Evolutionary conservation across 2,329 filamentous ascomycete genomes (phyloP).

Genomic region (Grosmannia huntii): DNA sequence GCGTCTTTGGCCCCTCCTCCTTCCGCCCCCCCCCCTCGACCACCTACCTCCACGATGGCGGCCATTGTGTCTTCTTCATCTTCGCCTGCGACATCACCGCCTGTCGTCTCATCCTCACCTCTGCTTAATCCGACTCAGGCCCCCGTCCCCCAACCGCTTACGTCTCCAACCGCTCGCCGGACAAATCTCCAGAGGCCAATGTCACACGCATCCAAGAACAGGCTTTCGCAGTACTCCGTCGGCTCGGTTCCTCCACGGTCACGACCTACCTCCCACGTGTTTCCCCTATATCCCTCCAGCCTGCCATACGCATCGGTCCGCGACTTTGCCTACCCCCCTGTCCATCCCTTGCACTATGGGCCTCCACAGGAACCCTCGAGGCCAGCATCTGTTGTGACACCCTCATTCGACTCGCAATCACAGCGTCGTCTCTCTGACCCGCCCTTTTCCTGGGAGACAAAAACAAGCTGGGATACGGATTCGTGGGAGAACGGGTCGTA

Average conservation of each 20-base stretch:
- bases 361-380: slow-evolving; percentile 63
- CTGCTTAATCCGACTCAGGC: slow-evolving; percentile 35
- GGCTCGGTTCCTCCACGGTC: slow-evolving; percentile 57
- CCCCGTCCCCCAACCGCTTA: slow-evolving; percentile 42
- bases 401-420: slow-evolving; percentile 53
- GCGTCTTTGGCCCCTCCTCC: slow-evolving; percentile 8
- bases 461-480: slow-evolving; percentile 40
- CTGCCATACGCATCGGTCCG: slow-evolving; percentile 81
- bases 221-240: slow-evolving; percentile 73
- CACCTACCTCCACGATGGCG: slow-evolving; percentile 24
- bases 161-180: slow-evolving; percentile 42
- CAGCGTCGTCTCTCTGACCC: slow-evolving; percentile 70
- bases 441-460: slow-evolving; percentile 61
- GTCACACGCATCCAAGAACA: slow-evolving; percentile 68
- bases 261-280: slow-evolving; percentile 67
- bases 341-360: slow-evolving; percentile 85
- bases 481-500: slow-evolving; percentile 40
- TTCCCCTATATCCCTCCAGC: slow-evolving; percentile 74
- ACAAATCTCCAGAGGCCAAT: slow-evolving; percentile 51
- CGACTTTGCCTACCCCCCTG: slow-evolving; percentile 82
- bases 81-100: slow-evolving; percentile 36
- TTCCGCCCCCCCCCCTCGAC: slow-evolving; percentile 3
- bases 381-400: slow-evolving; percentile 73
- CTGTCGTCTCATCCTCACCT: slow-evolving; percentile 27
- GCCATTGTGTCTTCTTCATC: slow-evolving; percentile 46